phyloP scores from a whole-genome alignment of 257 asterid species.

The Solanum piurae region DNA sequence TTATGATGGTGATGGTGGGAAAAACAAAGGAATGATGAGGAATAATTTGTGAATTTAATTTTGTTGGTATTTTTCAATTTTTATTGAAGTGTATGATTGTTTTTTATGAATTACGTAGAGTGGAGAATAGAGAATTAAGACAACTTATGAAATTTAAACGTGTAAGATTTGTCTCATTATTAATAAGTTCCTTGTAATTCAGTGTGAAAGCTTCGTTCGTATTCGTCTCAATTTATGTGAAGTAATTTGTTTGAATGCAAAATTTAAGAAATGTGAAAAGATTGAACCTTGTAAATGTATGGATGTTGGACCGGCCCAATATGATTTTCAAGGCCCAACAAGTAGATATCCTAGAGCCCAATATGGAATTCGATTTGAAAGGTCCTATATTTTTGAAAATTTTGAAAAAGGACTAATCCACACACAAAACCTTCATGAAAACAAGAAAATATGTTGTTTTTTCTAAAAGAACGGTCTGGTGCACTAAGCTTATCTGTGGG shows the following conservation, averaged over 20 bases:
- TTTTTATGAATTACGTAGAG: background rate
- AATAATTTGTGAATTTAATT: background rate
- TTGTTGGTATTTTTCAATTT: background rate
- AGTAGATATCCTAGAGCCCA: background rate
- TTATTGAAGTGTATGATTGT: background rate
- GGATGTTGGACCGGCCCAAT: background rate
- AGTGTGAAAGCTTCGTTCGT: background rate
- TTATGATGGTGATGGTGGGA: background rate
- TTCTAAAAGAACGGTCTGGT: background rate
- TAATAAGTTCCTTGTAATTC: background rate
- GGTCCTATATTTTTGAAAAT: background rate
- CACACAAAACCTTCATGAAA: background rate
- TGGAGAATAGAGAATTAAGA: background rate
- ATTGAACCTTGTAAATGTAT: too few species aligned
- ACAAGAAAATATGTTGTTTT: background rate
- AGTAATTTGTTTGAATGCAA: background rate
- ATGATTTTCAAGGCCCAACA: background rate
- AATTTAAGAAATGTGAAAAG: background rate
- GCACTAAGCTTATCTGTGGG: background rate
- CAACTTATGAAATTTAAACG: background rate
- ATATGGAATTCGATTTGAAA: background rate
- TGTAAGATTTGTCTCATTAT: background rate
- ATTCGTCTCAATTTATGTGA: too few species aligned
- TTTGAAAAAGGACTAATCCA: background rate
- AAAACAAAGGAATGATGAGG: background rate